Conservation (phyloP, 352 stramenopile species). For the Bremia lactucae region DNA sequence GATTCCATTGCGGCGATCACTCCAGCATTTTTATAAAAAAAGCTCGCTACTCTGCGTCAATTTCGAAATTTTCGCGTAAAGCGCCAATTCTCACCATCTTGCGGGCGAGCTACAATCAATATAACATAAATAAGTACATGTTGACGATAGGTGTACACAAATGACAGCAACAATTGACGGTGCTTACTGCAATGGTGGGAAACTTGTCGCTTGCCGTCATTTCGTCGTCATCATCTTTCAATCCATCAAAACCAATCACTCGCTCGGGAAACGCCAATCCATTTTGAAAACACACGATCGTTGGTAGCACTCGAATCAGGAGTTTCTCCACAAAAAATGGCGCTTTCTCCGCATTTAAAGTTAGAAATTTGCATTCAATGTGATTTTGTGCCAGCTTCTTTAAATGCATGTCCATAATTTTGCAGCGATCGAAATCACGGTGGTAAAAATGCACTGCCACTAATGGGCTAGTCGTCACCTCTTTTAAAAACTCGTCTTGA, state of each 20-base stretch:
- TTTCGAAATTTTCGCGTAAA: slow-evolving; percentile 33
- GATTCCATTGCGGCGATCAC: slow-evolving; percentile 3
- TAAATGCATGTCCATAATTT: slow-evolving; percentile 94
- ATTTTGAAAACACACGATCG: slow-evolving; percentile 88
- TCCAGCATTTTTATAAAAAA: no score
- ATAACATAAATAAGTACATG: background rate
- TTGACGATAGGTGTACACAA: background rate
- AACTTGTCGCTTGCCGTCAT: slow-evolving; percentile 45
- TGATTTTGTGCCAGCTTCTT: slow-evolving; percentile 40
- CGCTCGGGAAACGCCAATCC: slow-evolving; percentile 85
- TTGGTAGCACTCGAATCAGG: slow-evolving; percentile 88
- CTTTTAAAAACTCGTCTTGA: slow-evolving; percentile 93
- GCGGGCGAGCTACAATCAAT: slow-evolving; percentile 35
- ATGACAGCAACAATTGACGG: background rate
- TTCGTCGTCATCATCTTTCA: slow-evolving; percentile 75
- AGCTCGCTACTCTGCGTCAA: slow-evolving; percentile 20
- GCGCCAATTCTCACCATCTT: slow-evolving; percentile 51
- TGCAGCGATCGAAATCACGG: slow-evolving; percentile 94
- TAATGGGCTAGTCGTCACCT: slow-evolving; percentile 82
- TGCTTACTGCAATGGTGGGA: slow-evolving; percentile 41
- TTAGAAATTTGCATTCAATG: slow-evolving; percentile 92
- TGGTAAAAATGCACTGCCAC: slow-evolving; percentile 94
- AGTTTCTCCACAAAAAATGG: slow-evolving; percentile 93
- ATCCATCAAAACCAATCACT: slow-evolving; percentile 89
- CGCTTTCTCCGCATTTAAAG: slow-evolving; percentile 90